phyloP scores from a whole-genome alignment of 331 rosid species.

The Spiraea crenata region DNA sequence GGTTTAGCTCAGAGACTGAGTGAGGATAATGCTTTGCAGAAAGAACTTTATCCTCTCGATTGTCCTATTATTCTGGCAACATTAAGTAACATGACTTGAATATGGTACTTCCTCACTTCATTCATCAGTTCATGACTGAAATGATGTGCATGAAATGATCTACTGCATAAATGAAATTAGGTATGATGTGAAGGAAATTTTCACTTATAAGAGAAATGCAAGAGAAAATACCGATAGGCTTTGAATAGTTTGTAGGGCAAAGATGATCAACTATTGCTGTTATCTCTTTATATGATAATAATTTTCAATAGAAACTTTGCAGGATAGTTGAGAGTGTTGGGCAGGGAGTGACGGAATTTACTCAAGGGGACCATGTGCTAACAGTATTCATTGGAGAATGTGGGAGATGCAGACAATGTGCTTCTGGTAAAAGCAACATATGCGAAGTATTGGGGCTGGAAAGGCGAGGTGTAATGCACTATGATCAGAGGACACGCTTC shows the following conservation, averaged over 20 bases:
- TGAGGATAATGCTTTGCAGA: not conserved
- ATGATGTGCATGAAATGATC: too few species aligned
- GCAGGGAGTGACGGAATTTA: slow-evolving; percentile 73
- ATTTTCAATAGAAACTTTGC: slow-evolving; percentile 26
- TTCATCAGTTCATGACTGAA: too few species aligned
- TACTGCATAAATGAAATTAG: not conserved
- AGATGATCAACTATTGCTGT: not conserved
- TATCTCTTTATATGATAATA: not conserved
- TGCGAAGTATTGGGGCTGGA: slow-evolving; percentile 88
- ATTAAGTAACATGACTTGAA: too few species aligned
- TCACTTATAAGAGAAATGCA: not conserved
- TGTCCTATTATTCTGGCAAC: too few species aligned
- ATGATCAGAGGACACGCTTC: slow-evolving; percentile 91
- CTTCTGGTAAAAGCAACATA: slow-evolving; percentile 74
- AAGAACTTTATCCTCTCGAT: too few species aligned
- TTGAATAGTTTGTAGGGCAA: not conserved
- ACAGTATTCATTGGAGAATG: slow-evolving; percentile 96
- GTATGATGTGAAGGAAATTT: not conserved
- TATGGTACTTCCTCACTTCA: too few species aligned
- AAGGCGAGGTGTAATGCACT: slow-evolving; percentile 87
- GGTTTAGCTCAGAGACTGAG: not conserved
- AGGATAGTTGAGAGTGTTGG: slow-evolving; percentile 98
- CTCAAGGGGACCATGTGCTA: slow-evolving; percentile 82
- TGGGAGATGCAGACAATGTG: slow-evolving; percentile 62
- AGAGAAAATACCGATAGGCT: not conserved